Evolutionary conservation across 2,329 filamentous ascomycete genomes (phyloP).

Genomic region (Xylaria sp.): DNA sequence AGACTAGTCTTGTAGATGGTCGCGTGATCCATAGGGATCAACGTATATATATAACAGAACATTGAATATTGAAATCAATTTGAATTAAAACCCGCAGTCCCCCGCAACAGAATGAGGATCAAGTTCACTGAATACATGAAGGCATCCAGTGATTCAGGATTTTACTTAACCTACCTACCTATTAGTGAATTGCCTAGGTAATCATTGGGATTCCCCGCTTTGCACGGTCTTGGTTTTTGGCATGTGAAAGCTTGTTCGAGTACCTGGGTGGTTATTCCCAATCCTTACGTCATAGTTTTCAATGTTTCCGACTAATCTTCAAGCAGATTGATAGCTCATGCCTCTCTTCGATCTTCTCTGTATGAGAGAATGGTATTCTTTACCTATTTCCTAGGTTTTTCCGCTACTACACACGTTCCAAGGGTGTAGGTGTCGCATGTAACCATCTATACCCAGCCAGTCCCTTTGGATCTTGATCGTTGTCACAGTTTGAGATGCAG

Average conservation of each 20-base stretch:
- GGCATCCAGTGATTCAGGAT: not conserved
- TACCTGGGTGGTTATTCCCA: not conserved
- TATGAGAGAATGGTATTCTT: no score
- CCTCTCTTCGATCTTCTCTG: no score
- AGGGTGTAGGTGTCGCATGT: no score
- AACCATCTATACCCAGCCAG: no score
- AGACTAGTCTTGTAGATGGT: not conserved
- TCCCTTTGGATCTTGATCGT: no score
- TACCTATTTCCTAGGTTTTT: no score
- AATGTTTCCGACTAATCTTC: no score
- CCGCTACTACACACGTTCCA: no score
- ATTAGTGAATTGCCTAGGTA: not conserved
- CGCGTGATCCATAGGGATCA: not conserved
- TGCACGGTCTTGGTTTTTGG: not conserved
- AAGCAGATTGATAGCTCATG: no score
- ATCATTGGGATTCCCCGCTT: not conserved
- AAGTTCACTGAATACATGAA: not conserved
- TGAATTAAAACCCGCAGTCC: no score
- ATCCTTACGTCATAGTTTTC: not conserved
- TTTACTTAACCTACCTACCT: not conserved
- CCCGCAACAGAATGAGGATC: no score
- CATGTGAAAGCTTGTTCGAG: conserved; percentile 1
- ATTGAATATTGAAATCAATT: conserved; percentile 3
- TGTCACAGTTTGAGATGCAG: no score
- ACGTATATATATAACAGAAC: conserved; percentile 10